phyloP scores from a whole-genome alignment of 768 basidiomycete genomes.

The Termitomyces sp. region DNA sequence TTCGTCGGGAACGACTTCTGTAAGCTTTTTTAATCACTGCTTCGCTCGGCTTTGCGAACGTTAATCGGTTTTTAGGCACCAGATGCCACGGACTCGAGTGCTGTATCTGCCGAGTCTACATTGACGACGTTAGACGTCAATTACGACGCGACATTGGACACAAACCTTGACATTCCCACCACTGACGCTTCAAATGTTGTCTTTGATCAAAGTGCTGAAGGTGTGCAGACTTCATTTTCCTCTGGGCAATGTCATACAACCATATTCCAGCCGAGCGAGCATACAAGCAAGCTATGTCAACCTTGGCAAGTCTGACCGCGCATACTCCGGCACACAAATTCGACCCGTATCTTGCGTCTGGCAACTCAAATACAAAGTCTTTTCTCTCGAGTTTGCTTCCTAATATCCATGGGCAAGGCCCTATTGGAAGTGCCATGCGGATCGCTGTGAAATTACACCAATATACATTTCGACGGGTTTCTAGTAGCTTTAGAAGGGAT shows the following conservation, averaged over 20 bases:
- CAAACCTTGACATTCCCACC: not conserved
- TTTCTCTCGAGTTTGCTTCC: conserved; percentile 68
- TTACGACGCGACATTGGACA: not conserved
- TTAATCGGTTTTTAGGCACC: conserved; percentile 9
- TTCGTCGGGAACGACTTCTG: conserved; percentile 29
- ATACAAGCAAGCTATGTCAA: conserved; percentile 72
- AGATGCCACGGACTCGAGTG: conserved; percentile 1
- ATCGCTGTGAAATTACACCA: conserved; percentile 67
- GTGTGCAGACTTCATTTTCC: conserved; percentile 27
- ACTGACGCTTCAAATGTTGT: conserved; percentile 28
- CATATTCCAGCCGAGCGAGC: conserved; percentile 58
- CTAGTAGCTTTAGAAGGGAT: conserved; percentile 40
- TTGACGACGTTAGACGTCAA: not conserved
- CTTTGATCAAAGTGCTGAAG: conserved; percentile 50
- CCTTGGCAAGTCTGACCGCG: conserved; percentile 63
- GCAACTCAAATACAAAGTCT: conserved; percentile 43
- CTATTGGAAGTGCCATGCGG: conserved; percentile 67
- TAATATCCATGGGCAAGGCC: conserved; percentile 73
- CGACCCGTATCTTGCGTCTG: conserved; percentile 48
- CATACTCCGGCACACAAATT: conserved; percentile 55
- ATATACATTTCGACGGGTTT: conserved; percentile 46
- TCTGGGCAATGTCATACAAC: conserved; percentile 4
- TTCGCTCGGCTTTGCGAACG: conserved; percentile 4
- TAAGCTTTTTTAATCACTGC: conserved; percentile 17
- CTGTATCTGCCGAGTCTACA: conserved; percentile 5